A percentile compares a stretch with the other conserved stretches of the same genome.
Conservation (phyloP, 352 stramenopile species). For the Phytophthora aleatoria region DNA sequence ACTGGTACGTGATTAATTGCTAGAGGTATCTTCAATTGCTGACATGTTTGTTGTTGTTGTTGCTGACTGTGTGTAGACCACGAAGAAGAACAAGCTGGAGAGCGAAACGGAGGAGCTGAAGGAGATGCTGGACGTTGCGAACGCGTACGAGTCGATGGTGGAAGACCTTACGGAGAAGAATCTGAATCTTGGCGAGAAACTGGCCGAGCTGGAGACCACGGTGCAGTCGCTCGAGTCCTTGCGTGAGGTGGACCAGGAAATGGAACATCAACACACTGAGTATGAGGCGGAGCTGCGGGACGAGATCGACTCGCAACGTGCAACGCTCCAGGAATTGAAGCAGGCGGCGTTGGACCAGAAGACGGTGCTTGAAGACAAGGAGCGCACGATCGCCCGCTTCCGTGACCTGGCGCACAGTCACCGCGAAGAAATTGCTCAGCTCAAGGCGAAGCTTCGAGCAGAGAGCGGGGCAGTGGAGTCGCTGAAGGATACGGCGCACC, state of each 20-base stretch:
- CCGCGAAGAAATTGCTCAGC: constrained; percentile 74
- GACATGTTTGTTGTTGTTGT: neutral
- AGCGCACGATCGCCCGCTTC: constrained; percentile 83
- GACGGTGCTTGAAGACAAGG: constrained; percentile 72
- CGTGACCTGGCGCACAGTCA: constrained; percentile 68
- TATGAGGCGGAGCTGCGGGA: constrained; percentile 76
- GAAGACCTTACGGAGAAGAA: constrained; percentile 91
- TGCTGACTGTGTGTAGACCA: constrained; percentile 40
- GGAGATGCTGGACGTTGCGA: constrained; percentile 84
- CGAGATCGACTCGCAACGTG: constrained; percentile 71
- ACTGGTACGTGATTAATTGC: constrained; percentile 42
- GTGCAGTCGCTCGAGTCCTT: constrained; percentile 80
- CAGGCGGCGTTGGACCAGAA: constrained; percentile 56
- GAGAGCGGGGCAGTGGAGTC: constrained; percentile 75
- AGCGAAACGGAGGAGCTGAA: constrained; percentile 84
- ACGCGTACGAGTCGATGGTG: constrained; percentile 89
- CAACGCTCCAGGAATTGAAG: constrained; percentile 62
- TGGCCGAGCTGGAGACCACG: constrained; percentile 75
- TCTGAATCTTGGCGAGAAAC: constrained; percentile 77
- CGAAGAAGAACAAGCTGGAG: constrained; percentile 61
- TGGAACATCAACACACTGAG: constrained; percentile 88
- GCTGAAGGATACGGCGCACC: constrained; percentile 76
- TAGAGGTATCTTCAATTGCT: neutral
- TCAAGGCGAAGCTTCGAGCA: constrained; percentile 75
- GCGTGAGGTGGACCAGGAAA: constrained; percentile 86